Percentiles rank a stretch among this genome's conserved stretches.
phyloP scores from a whole-genome alignment of 1,139 yeast species.

The Blastobotrys capitulatus region DNA sequence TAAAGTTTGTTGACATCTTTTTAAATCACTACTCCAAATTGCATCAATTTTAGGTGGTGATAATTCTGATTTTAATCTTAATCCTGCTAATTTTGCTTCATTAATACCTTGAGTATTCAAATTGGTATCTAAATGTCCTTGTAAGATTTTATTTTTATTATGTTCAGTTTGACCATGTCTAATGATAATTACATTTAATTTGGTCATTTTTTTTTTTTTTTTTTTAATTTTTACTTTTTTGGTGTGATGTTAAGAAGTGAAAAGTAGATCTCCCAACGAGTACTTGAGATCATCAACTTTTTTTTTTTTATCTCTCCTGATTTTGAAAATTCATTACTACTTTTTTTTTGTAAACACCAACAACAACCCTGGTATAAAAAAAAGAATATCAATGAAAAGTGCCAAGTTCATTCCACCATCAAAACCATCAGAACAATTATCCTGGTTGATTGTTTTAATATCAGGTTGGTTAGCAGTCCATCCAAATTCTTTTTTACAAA shows the following conservation, averaged over 20 bases:
- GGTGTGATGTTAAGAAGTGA: neutral
- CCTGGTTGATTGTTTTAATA: neutral
- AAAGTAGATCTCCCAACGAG: neutral
- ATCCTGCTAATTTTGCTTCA: constrained; percentile 26
- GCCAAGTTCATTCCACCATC: neutral
- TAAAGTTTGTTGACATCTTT: constrained; percentile 30
- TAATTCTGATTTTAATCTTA: constrained; percentile 15
- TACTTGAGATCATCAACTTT: no score
- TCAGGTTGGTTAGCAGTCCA: neutral
- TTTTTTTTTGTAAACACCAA: no score
- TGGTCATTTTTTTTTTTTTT: neutral
- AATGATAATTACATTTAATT: constrained; percentile 52
- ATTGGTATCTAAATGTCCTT: constrained; percentile 52
- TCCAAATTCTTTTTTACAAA: neutral
- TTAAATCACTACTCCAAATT: constrained; percentile 30
- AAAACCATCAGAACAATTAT: neutral
- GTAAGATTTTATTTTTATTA: constrained; percentile 59
- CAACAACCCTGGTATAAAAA: no score
- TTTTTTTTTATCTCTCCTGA: no score
- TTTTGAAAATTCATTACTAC: no score
- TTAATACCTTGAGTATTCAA: constrained; percentile 24
- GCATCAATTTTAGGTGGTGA: constrained; percentile 20
- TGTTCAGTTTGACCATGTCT: constrained; percentile 82
- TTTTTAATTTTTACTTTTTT: neutral
- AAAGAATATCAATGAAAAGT: neutral